Evolutionary conservation across 495 filamentous ascomycete genomes (phyloP).

Genomic region (Hyaloscypha finlandica): DNA sequence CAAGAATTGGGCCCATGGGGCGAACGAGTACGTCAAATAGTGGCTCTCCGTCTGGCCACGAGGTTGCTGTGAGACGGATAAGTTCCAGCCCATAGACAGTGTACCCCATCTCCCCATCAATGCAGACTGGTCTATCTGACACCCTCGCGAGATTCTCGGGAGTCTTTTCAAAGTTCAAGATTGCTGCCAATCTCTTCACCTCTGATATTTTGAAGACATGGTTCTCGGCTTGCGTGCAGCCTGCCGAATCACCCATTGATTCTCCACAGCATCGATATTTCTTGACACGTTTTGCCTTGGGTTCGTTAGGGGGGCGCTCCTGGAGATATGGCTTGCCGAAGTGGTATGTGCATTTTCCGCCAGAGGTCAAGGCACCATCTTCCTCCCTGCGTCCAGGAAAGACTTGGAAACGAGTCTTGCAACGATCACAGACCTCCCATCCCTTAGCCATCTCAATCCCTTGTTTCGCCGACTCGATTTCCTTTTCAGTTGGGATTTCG

Average conservation of each 20-base stretch:
- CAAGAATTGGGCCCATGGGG: constrained; percentile 80
- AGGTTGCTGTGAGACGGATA: constrained; percentile 80
- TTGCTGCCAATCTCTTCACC: constrained; percentile 69
- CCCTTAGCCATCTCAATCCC: constrained; percentile 67
- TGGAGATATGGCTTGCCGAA: constrained; percentile 63
- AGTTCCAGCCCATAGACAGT: constrained; percentile 85
- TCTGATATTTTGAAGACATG: constrained; percentile 91
- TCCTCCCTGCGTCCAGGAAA: constrained; percentile 80
- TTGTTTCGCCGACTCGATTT: constrained; percentile 61
- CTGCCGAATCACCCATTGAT: constrained; percentile 63
- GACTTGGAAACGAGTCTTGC: constrained; percentile 82
- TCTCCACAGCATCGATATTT: constrained; percentile 79
- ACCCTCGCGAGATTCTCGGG: constrained; percentile 56
- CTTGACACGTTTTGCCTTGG: constrained; percentile 53
- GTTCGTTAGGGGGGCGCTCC: constrained; percentile 40
- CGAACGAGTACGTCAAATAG: constrained; percentile 84
- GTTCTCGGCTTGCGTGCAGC: constrained; percentile 66
- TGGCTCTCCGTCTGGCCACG: constrained; percentile 76
- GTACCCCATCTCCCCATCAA: constrained; percentile 99
- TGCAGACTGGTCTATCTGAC: constrained; percentile 59
- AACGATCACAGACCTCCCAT: constrained; percentile 89
- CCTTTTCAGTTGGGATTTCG: constrained; percentile 56
- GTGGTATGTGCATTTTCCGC: constrained; percentile 79
- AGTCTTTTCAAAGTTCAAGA: constrained; percentile 79
- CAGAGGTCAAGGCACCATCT: constrained; percentile 77